These are phyloP conservation scores for Arthrobotrys sinensis DNA, from an alignment of 2,329 filamentous ascomycete species.

Conservation along the genomic window DNA sequence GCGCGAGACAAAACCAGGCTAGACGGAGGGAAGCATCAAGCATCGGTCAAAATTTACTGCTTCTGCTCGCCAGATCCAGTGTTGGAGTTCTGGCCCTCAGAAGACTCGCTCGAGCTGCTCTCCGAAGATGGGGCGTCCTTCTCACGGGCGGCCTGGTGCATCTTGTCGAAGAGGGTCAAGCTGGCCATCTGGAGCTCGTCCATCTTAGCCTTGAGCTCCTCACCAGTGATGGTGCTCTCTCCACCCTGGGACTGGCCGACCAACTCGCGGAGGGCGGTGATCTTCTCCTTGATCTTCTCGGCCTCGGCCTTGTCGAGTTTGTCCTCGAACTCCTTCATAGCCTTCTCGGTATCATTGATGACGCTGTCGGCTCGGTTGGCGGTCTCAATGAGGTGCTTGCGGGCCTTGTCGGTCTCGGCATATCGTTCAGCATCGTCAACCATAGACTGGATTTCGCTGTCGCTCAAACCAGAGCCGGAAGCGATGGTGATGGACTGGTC, in stretches of 20 bases:
- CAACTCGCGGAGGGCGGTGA: slow-evolving; percentile 85
- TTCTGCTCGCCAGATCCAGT: slow-evolving; percentile 77
- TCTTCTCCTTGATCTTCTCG: slow-evolving; percentile 95
- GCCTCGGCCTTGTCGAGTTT: slow-evolving; percentile 97
- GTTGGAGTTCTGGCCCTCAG: slow-evolving; percentile 34
- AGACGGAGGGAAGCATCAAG: slow-evolving; percentile 42
- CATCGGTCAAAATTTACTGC: slow-evolving; percentile 70
- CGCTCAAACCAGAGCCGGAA: slow-evolving; percentile 95
- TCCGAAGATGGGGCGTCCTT: slow-evolving; percentile 73
- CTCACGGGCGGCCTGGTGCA: slow-evolving; percentile 89
- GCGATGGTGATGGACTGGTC: slow-evolving; percentile 99
- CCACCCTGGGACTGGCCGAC: slow-evolving; percentile 95
- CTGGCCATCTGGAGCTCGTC: slow-evolving; percentile 97
- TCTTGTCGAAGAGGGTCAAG: slow-evolving; percentile 98
- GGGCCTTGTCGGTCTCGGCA: slow-evolving; percentile 93
- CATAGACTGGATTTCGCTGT: slow-evolving; percentile 96
- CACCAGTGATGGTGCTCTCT: slow-evolving; percentile 86
- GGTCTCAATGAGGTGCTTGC: slow-evolving; percentile 93
- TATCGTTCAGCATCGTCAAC: slow-evolving; percentile 98
- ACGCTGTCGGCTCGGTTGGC: slow-evolving; percentile 98
- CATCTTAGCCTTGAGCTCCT: slow-evolving; percentile 98
- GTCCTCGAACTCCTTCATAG: slow-evolving; percentile 95
- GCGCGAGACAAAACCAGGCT: slow-evolving; percentile 43
- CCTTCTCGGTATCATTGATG: slow-evolving; percentile 97
- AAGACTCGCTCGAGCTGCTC: slow-evolving; percentile 73